A percentile compares a stretch with the other conserved stretches of the same genome.
These are phyloP conservation scores for Acidiella bohemica DNA, from an alignment of 495 filamentous ascomycete species.

Conservation along the genomic window DNA sequence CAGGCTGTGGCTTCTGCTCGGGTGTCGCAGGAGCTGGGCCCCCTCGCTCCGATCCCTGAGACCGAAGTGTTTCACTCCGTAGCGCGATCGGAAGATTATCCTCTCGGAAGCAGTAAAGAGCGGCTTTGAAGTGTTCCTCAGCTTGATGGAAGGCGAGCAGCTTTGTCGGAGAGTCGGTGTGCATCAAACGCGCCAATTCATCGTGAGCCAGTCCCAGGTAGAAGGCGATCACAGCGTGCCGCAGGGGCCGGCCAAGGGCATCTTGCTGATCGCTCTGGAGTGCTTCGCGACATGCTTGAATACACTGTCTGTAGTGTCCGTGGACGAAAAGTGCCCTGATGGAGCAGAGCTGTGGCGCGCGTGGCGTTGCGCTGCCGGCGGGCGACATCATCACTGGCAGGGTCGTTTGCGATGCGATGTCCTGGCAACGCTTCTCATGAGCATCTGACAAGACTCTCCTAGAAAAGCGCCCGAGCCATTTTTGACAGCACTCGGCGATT, in stretches of 20 bases:
- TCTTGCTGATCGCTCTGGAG: not conserved
- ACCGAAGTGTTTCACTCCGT: too few species aligned
- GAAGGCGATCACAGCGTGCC: constrained; percentile 12
- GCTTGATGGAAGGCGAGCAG: constrained; percentile 10
- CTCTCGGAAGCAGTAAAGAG: too few species aligned
- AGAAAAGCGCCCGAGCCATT: too few species aligned
- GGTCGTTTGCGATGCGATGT: too few species aligned
- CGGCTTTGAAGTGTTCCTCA: constrained; percentile 6
- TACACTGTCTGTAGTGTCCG: constrained; percentile 11
- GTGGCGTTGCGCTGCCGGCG: too few species aligned
- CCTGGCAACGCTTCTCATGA: too few species aligned
- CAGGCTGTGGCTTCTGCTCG: not conserved
- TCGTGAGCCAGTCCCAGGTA: constrained; percentile 15
- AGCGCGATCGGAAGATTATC: too few species aligned
- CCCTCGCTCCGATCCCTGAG: too few species aligned
- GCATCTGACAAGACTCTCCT: too few species aligned
- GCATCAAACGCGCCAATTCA: constrained; percentile 15
- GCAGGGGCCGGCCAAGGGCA: not conserved
- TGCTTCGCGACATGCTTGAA: constrained; percentile 12
- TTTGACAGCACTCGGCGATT: too few species aligned
- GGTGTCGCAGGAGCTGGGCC: too few species aligned
- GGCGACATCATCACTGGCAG: too few species aligned
- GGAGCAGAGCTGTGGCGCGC: constrained; percentile 11
- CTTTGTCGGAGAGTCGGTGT: constrained; percentile 10
- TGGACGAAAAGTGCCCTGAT: constrained; percentile 14